A percentile compares a stretch with the other conserved stretches of the same genome.
These are phyloP conservation scores for Xylaria sp. DNA, from an alignment of 2,329 filamentous ascomycete species.

Conservation along the genomic window DNA sequence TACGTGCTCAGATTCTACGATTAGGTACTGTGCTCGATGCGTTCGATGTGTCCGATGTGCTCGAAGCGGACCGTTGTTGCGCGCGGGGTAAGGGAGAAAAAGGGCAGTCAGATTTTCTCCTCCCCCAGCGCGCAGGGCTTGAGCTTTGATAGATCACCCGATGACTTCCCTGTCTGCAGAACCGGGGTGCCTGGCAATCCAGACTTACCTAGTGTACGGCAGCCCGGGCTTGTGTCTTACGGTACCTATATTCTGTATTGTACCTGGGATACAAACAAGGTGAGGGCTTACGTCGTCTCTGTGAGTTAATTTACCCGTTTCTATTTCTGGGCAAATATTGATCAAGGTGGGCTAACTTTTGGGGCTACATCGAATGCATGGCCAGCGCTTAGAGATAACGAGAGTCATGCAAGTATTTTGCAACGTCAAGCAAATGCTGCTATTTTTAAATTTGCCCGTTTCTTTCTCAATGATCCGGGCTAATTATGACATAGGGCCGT, in stretches of 20 bases:
- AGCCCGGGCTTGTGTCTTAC: neutral
- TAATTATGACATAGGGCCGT: constrained; percentile 43
- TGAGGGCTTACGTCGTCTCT: neutral
- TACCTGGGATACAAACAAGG: neutral
- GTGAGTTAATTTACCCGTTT: constrained; percentile 38
- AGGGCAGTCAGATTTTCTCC: constrained; percentile 24
- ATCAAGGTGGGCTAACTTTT: constrained; percentile 41
- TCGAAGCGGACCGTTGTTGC: constrained; percentile 13
- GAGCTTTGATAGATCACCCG: constrained; percentile 36
- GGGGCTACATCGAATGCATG: constrained; percentile 38
- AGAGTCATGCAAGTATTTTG: constrained; percentile 36
- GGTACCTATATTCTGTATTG: neutral
- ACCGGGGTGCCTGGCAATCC: constrained; percentile 13
- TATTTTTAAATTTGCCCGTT: constrained; percentile 51
- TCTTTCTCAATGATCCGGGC: constrained; percentile 30
- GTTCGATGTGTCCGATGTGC: neutral
- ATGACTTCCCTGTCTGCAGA: constrained; percentile 23
- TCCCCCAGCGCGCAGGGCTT: constrained; percentile 16
- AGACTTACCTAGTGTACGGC: neutral
- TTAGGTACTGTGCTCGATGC: too few species aligned
- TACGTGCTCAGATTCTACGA: neutral
- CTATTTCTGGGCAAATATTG: constrained; percentile 45
- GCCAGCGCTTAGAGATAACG: constrained; percentile 46
- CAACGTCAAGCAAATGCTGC: constrained; percentile 40
- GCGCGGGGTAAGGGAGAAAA: constrained; percentile 26